These are phyloP conservation scores for Solanum aculeatissimum DNA, from an alignment of 305 asterid species.

Conservation along the genomic window DNA sequence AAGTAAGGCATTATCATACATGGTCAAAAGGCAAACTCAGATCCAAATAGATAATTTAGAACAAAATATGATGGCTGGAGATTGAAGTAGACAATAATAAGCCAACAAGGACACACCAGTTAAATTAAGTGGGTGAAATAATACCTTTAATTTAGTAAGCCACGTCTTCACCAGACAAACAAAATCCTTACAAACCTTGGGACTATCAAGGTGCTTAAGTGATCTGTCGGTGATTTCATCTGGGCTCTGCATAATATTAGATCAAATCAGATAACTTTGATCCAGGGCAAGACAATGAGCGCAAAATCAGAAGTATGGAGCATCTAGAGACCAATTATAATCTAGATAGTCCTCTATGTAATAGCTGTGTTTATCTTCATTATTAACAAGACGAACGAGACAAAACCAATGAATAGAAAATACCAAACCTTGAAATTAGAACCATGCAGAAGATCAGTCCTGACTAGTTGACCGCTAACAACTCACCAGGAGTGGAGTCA, in stretches of 20 bases:
- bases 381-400: background rate
- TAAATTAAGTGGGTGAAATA: constrained; percentile 1
- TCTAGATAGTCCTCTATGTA: background rate
- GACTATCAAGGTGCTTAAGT: constrained; percentile 50
- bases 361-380: background rate
- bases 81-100: background rate
- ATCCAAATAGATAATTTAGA: background rate
- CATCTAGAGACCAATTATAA: background rate
- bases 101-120: background rate
- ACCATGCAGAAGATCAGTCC: background rate
- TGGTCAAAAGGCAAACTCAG: background rate
- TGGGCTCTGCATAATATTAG: constrained; percentile 49
- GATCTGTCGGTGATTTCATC: constrained; percentile 80
- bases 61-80: background rate
- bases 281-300: background rate
- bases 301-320: background rate
- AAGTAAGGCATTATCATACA: background rate
- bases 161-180: constrained; percentile 60
- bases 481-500: background rate
- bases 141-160: constrained; percentile 78
- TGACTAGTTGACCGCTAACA: background rate
- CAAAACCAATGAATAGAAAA: background rate
- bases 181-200: constrained; percentile 64
- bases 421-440: background rate
- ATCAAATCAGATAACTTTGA: background rate